phyloP scores from a whole-genome alignment of 805 yeast genomes.

The Priceomyces melissophilus region DNA sequence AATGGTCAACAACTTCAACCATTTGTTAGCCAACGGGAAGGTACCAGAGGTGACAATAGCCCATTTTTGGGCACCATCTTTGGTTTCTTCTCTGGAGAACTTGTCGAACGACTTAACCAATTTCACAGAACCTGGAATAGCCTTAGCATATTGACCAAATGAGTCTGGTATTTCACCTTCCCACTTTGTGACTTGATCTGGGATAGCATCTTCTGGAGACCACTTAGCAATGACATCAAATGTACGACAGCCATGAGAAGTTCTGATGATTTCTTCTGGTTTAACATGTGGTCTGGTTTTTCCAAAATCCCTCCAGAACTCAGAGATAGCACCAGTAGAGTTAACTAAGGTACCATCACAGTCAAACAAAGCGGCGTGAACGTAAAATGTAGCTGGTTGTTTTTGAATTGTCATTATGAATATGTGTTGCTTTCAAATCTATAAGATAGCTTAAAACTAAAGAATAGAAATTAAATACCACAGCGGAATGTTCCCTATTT shows the following conservation, averaged over 20 bases:
- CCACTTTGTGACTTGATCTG: conserved; percentile 59
- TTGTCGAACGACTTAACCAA: conserved; percentile 53
- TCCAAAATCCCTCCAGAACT: conserved; percentile 76
- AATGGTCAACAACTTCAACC: conserved; percentile 64
- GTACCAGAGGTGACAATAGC: conserved; percentile 88
- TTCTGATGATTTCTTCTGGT: conserved; percentile 66
- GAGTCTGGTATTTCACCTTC: conserved; percentile 69
- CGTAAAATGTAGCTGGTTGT: conserved; percentile 42
- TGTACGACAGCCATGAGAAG: conserved; percentile 82
- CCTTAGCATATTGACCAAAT: conserved; percentile 68
- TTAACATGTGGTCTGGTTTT: conserved; percentile 63
- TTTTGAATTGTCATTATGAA: conserved; percentile 31
- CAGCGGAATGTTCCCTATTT: too few relatives aligned
- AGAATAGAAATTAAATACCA: too few relatives aligned
- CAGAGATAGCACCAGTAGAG: conserved; percentile 79
- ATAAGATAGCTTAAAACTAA: background rate
- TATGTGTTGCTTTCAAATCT: background rate
- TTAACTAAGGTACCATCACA: conserved; percentile 85
- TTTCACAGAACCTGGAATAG: conserved; percentile 73
- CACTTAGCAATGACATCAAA: conserved; percentile 70
- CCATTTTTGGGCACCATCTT: conserved; percentile 57
- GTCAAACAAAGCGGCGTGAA: conserved; percentile 63
- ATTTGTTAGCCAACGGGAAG: conserved; percentile 67
- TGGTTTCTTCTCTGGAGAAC: conserved; percentile 40
- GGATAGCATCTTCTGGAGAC: conserved; percentile 72